Evolutionary conservation across 2,329 filamentous ascomycete genomes (phyloP), one percentile per base, ranked within the genome.

Genomic region (Ophiostoma novo-ulmi): DNA sequence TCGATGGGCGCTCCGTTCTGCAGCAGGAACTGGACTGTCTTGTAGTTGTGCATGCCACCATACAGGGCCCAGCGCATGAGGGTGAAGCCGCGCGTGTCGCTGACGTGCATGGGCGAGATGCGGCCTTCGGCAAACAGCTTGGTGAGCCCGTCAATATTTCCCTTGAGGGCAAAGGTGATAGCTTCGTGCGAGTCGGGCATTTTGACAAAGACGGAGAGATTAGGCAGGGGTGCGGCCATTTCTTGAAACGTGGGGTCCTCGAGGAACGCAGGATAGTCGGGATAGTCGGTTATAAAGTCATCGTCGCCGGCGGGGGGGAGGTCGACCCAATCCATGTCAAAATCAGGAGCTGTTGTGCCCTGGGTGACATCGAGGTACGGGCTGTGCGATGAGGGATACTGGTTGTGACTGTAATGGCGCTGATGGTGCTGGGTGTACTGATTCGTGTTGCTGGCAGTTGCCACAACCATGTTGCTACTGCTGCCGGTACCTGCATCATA

Each of bases 31-130:
- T 65, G 35, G 17, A 65, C 63, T 0, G 36, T 65, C 20, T 38
- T 39, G 36, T 65, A 65, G 36, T 65, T 65, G 63, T 65, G 63
- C 63, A 65, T 65, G 35, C 63, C 63, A 17, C 63, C 63, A 5
- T 65, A 65, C 5, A 65, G 63, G 1, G 63, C 63, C 63, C 63
- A 65, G 35, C 63, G 63, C 63, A 38, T 38, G 17, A 65, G 63
- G 31, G 63, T 38, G 31, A 65, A 65, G 35, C 63, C 35, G 63
- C 63, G 63, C 36, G 63, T 65, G 35, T 65, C 14, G 35, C 63
- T 65, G 6, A 39, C 36, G 63, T 39, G 35, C 35, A 38, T 65
- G 35, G 63, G 63, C 14, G 35, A 38, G 5, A 39, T 36, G 14
- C 63, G 63, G 6, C 63, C 63, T 10, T 39, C 13, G 3, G 63